Base-by-base conservation (phyloP, 2,329 filamentous ascomycete species). In the Aspergillus sp. region DNA sequence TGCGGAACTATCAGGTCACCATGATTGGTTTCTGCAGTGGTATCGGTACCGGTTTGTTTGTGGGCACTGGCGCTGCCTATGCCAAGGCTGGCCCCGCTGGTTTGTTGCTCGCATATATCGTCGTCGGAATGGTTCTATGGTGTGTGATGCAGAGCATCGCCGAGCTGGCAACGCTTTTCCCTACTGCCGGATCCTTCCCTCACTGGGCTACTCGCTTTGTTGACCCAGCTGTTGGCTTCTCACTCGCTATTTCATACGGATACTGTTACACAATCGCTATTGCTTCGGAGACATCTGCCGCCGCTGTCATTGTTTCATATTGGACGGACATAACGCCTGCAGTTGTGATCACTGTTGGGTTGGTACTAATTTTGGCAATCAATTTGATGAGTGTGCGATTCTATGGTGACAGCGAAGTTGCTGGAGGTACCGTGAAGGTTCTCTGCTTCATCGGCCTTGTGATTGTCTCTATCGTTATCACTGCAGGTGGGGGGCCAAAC, bases 111-210 rank as follows among this genome's bases (percentile, higher is more conserved):
- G 84, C 85, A 2, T 64, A 61, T 49, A 56, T 59, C n/a, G 51
- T 63, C 17, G 58, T 94, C 50, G 89, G 89, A 23, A 70, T 82
- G 58, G 93, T 95, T 84, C 69, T 95, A 53, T 95, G 88, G 71
- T 90, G 85, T 66, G 94, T 89, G 2, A 86, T 94, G 46, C 90
- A 95, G 63, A 89, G 90, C 3, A 78, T 96, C 17, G 90, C 90
- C 49, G 90, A 96, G 69, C 78, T 96, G 65, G 88, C 90, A 17
- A 90, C 95, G 19, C 73, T 90, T n/a, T 93, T 90, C 55, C 90
- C 90, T 2, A 85, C 95, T 15, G 87, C 90, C 9, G 90, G 90
- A 44, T 93, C 89, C 2, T 96, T 30, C 4, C 25, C 25, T 30
- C 25, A 30, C 25, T 30, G 25, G 25, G 25, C 25, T 12, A 30